A percentile compares a stretch with the other conserved stretches of the same genome.
phyloP scores from a whole-genome alignment of 73 alveolate species.

The Blepharisma stoltei region DNA sequence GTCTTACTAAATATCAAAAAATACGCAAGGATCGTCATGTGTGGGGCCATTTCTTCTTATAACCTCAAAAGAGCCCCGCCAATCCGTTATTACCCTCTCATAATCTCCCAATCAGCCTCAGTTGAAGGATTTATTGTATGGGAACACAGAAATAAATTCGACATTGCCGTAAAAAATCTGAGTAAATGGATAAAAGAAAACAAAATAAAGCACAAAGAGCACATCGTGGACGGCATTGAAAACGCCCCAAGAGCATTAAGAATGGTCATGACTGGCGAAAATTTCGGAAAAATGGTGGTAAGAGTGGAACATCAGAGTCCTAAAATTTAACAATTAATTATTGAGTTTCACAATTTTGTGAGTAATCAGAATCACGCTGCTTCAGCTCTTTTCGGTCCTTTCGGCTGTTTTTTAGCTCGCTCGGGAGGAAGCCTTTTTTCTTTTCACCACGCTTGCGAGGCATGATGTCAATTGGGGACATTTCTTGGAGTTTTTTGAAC shows the following conservation, averaged over 20 bases:
- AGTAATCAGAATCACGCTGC: no score
- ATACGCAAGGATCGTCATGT: slow-evolving; percentile 27
- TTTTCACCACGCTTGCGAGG: no score
- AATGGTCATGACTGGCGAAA: slow-evolving; percentile 11
- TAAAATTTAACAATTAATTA: background rate
- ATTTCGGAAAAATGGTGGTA: slow-evolving; percentile 12
- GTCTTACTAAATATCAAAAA: slow-evolving; percentile 21
- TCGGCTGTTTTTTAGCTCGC: no score
- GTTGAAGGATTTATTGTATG: slow-evolving; percentile 26
- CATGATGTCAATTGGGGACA: no score
- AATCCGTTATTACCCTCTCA: background rate
- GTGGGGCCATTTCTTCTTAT: slow-evolving; percentile 37
- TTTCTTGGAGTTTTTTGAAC: no score
- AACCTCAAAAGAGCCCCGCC: slow-evolving; percentile 21
- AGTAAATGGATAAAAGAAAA: slow-evolving; percentile 22
- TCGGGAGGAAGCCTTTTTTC: no score
- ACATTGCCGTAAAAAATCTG: background rate
- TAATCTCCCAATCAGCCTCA: background rate
- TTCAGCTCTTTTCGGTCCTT: no score
- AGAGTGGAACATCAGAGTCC: slow-evolving; percentile 12
- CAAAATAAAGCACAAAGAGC: slow-evolving; percentile 3
- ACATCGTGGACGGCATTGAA: slow-evolving; percentile 14
- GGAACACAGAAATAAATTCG: background rate
- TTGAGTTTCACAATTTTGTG: background rate
- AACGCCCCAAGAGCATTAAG: slow-evolving; percentile 18